Percentiles rank a stretch among this genome's conserved stretches.
phyloP scores from a whole-genome alignment of 495 filamentous ascomycete species.

The Poronia punctata region DNA sequence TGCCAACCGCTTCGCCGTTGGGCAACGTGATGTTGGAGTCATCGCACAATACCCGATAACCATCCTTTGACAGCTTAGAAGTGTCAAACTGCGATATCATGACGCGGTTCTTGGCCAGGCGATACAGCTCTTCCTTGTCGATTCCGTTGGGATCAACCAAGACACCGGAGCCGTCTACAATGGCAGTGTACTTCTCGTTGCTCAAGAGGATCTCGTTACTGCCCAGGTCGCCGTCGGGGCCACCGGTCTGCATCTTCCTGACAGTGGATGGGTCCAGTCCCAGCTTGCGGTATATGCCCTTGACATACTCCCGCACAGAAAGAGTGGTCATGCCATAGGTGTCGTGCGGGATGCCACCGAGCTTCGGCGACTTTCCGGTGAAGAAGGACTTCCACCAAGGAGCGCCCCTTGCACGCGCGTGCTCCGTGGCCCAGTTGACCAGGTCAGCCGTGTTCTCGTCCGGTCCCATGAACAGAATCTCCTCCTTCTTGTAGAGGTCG shows the following conservation, averaged over 20 bases:
- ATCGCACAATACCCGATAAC: constrained; percentile 90
- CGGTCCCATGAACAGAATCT: constrained; percentile 97
- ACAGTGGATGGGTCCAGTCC: constrained; percentile 76
- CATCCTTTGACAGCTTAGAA: constrained; percentile 75
- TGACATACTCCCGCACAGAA: constrained; percentile 90
- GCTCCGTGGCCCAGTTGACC: constrained; percentile 96
- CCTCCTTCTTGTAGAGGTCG: constrained; percentile 85
- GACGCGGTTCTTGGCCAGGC: constrained; percentile 75
- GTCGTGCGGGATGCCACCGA: constrained; percentile 96
- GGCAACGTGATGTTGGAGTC: constrained; percentile 82
- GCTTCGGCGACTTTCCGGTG: constrained; percentile 91
- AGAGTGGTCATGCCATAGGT: constrained; percentile 95
- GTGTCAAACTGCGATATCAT: constrained; percentile 89
- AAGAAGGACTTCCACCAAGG: constrained; percentile 99
- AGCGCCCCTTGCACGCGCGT: constrained; percentile 79
- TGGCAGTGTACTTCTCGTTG: constrained; percentile 87
- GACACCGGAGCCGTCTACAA: constrained; percentile 93
- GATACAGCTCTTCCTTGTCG: constrained; percentile 72
- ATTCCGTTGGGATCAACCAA: constrained; percentile 88
- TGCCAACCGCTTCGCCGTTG: constrained; percentile 75
- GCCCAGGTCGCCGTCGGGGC: constrained; percentile 92
- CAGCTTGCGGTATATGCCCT: constrained; percentile 94
- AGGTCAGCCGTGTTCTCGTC: constrained; percentile 98
- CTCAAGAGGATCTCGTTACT: constrained; percentile 96
- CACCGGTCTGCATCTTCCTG: constrained; percentile 93